A percentile compares a stretch with the other conserved stretches of the same genome.
Conservation (phyloP, 2,329 filamentous ascomycete species). For the Ilyonectria mors-panacis region DNA sequence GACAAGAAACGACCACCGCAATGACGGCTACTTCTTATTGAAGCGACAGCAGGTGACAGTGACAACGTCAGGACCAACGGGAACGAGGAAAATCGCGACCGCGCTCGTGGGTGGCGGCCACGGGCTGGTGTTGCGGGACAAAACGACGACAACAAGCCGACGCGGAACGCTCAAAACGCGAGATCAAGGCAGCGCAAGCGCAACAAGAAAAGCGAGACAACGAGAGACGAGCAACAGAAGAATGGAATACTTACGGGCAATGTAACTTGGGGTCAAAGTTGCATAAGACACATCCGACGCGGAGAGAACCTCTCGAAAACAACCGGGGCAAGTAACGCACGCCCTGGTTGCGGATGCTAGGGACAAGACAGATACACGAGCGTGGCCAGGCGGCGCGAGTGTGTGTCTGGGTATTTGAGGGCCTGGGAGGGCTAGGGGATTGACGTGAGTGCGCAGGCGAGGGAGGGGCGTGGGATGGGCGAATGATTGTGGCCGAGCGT, state of each 20-base stretch:
- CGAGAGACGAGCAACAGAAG: conserved; percentile 28
- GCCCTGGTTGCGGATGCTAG: conserved; percentile 42
- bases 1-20: conserved; percentile 25
- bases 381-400: conserved; percentile 36
- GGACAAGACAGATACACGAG: conserved; percentile 47
- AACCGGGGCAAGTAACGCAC: conserved; percentile 44
- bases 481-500: conserved; percentile 29
- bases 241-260: conserved; percentile 55
- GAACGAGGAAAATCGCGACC: conserved; percentile 19
- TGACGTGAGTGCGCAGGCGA: conserved; percentile 34
- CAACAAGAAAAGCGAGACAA: conserved; percentile 35
- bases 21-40: conserved; percentile 17
- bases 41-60: conserved; percentile 12
- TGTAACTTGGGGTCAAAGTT: conserved; percentile 49
- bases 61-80: conserved; percentile 18
- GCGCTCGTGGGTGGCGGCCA: conserved; percentile 24
- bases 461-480: conserved; percentile 33
- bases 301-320: conserved; percentile 41
- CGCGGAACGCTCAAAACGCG: conserved; percentile 39
- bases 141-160: conserved; percentile 29
- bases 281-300: conserved; percentile 44
- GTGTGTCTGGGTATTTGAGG: conserved; percentile 46
- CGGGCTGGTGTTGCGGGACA: conserved; percentile 28
- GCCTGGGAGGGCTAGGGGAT: conserved; percentile 34
- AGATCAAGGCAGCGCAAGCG: conserved; percentile 35